Base-by-base conservation (phyloP, 208 protist genomes). In the Jaenimonas drosophilae region DNA sequence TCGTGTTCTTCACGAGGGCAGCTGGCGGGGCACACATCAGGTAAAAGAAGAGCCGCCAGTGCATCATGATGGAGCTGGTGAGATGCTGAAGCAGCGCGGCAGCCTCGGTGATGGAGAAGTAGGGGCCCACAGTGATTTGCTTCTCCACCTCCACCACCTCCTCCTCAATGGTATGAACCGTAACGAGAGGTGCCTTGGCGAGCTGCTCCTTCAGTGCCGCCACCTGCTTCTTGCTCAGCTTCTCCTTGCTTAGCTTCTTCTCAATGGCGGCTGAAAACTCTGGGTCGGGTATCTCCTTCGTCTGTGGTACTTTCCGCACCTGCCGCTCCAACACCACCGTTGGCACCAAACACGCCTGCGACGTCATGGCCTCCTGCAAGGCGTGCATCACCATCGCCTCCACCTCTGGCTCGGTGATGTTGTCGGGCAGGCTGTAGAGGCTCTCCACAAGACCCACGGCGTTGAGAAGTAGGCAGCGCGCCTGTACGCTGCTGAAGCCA, bases 381-480 rank as follows among this genome's bases (percentile, higher is more conserved):
- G 14, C 16, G 16, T 42, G 16, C 9, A 25, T 20, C 19, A 20
- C 37, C 37, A 20, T 20, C 37, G 37, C 37, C 9, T 6, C 68
- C 14, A 64, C 70, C 58, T 87, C 77, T 3, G 51, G 37, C 25
- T 72, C 44, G 14, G 66, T 67, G 47, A 86, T 84, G 50, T 79
- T 61, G n/a, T 76, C 1, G 47, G 33, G 20, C 47, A 54, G 1
- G 24, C 41, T 45, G 40, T 66, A 59, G 14, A 91, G n/a, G 26
- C 43, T 26, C 21, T 64, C 48, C 50, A 88, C 41, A 23, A 81
- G 49, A 14, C 68, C 59, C 34, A 84, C 52, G 21, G 66, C 66
- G 24, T 75, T 58, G 2, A 88, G 64, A 32, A 91, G 54, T 5
- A 91, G 42, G 41, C 69, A 80, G 37, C 74, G 78, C 36, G 64